phyloP scores from a whole-genome alignment of 768 basidiomycete species.

The Tephrocybe sp. region DNA sequence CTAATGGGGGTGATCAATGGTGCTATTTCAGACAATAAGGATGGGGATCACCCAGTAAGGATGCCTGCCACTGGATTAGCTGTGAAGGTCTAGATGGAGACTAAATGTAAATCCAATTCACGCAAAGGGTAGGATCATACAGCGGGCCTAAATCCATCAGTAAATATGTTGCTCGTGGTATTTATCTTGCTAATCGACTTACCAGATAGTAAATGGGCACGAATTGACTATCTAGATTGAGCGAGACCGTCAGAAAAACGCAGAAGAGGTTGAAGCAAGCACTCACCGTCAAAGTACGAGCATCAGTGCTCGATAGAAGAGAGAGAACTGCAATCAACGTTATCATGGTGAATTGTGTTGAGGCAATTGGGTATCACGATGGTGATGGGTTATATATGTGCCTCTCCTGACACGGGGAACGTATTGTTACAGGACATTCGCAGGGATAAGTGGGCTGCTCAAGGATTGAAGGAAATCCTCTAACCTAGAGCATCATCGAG shows the following conservation, averaged over 20 bases:
- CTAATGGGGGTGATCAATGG: slow-evolving; percentile 11
- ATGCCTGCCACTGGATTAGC: too few species aligned
- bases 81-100: slow-evolving; percentile 37
- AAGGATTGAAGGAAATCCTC: too few species aligned
- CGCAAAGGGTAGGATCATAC: slow-evolving; percentile 22
- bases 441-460: too few species aligned
- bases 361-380: too few species aligned
- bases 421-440: too few species aligned
- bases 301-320: not conserved
- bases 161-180: not conserved
- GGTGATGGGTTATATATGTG: too few species aligned
- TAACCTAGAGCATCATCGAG: too few species aligned
- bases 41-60: slow-evolving; percentile 33
- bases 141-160: slow-evolving; percentile 41
- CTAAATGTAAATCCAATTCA: not conserved
- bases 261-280: too few species aligned
- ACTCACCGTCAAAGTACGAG: slow-evolving; percentile 15
- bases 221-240: slow-evolving; percentile 29
- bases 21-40: not conserved
- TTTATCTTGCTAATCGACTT: slow-evolving; percentile 5
- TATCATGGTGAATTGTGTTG: not conserved
- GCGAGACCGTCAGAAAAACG: not conserved
- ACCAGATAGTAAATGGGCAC: slow-evolving; percentile 54
- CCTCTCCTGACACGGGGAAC: too few species aligned
- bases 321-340: not conserved